A percentile compares a stretch with the other conserved stretches of the same genome.
Evolutionary conservation across 495 filamentous ascomycete genomes (phyloP).

Genomic region (Melanomma pulvis-pyrius): DNA sequence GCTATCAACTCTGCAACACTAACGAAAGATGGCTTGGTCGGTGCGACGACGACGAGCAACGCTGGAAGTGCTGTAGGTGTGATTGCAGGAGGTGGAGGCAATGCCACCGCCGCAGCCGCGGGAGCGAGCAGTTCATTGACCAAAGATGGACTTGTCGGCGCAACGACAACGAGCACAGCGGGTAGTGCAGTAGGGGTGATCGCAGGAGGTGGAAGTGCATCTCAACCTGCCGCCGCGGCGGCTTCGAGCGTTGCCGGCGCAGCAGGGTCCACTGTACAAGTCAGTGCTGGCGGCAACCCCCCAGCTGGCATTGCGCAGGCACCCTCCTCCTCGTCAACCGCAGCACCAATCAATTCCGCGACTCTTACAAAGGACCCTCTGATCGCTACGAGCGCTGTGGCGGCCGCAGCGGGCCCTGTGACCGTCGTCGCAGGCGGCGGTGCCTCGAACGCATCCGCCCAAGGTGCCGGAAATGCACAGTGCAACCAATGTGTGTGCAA

Average conservation of each 20-base stretch:
- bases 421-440: slow-evolving; percentile 22
- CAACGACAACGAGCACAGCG: neutral
- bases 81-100: slow-evolving; percentile 2
- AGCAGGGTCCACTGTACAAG: neutral
- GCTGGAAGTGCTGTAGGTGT: slow-evolving; percentile 10
- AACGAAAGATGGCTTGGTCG: neutral
- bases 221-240: slow-evolving; percentile 1
- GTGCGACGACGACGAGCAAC: neutral
- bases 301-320: neutral
- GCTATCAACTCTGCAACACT: neutral
- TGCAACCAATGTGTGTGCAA: slow-evolving; percentile 14
- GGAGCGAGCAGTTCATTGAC: neutral
- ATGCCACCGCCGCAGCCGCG: slow-evolving; percentile 8
- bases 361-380: slow-evolving; percentile 3
- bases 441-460: neutral
- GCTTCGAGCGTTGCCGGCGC: neutral
- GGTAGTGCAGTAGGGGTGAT: neutral
- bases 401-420: neutral
- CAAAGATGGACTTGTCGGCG: slow-evolving; percentile 2
- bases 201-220: neutral
- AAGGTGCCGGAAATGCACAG: neutral
- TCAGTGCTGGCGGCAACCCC: neutral
- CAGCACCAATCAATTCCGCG: slow-evolving; percentile 3
- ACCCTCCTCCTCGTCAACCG: neutral
- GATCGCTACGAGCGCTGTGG: neutral